Evolutionary conservation across 495 filamentous ascomycete genomes (phyloP), one percentile per base, ranked within the genome.

Genomic region (Talaromyces borbonicus): DNA sequence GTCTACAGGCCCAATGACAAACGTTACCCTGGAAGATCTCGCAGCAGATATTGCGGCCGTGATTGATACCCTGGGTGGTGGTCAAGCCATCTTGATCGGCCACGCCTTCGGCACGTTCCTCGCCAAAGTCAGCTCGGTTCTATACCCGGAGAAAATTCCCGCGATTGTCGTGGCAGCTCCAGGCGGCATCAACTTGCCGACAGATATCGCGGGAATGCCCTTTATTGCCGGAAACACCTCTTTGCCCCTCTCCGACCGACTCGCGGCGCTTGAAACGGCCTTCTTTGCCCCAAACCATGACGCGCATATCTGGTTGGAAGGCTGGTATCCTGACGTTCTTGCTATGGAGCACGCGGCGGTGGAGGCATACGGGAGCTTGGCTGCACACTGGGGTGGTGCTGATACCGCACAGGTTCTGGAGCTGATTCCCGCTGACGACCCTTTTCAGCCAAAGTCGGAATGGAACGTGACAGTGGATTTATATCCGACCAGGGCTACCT

Each of bases 341-440:
- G 32, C 32, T 35, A 35, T 35, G 32, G 32, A 35, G 2, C 32
- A 16, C 11, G 32, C 32, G n/a, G 32, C 32, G 14, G n/a, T 35
- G 11, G 32, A 35, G 32, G 32, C 32, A 35, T 35, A 35, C n/a
- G 32, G 32, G 9, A 35, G 32, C 32, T 35, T 35, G 32, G 32
- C n/a, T 7, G 8, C 32, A 14, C 32, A 35, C 32, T 35, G 32
- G 32, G 32, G 32, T 35, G 32, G 32, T 18, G 32, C 32, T 2
- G n/a, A 35, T 35, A 35, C 32, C 8, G n/a, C 32, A 14, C 32
- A 35, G n/a, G n/a, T 35, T 14, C 32, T 35, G 11, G 32, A 35
- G n/a, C 7, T 35, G n/a, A 35, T 35, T 15, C 32, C 32, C 8
- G 32, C 9, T 7, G 14, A n/a, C 5, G 32, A 35, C 32, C 32